Conservation (phyloP, 352 stramenopile genomes). For the Phytophthora vignae region DNA sequence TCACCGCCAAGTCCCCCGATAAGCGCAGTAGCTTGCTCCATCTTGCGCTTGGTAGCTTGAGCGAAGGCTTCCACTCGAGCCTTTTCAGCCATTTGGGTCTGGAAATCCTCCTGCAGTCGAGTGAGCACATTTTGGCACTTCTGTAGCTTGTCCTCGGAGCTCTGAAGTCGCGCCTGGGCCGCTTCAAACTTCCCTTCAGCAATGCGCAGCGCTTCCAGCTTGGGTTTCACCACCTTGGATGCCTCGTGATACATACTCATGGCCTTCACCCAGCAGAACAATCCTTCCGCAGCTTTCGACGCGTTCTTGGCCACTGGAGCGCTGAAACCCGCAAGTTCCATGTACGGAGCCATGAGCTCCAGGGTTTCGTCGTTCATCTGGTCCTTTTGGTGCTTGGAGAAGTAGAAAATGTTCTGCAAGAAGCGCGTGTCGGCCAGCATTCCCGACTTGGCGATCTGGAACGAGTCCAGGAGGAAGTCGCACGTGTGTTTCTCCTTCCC, state of each 20-base stretch:
- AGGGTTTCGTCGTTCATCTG: constrained; percentile 95
- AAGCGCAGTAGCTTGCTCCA: constrained; percentile 90
- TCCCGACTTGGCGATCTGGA: constrained; percentile 80
- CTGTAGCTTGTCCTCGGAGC: constrained; percentile 75
- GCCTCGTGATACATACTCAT: constrained; percentile 94
- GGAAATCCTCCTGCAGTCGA: constrained; percentile 86
- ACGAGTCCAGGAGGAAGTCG: constrained; percentile 89
- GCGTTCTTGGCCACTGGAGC: constrained; percentile 86
- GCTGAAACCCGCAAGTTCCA: constrained; percentile 88
- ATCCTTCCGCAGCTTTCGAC: constrained; percentile 89
- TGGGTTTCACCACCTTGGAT: constrained; percentile 94
- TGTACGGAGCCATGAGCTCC: constrained; percentile 92
- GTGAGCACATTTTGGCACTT: constrained; percentile 74
- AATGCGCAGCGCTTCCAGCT: constrained; percentile 91
- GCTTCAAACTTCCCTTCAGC: constrained; percentile 89
- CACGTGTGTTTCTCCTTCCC: constrained; percentile 91
- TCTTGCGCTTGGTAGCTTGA: constrained; percentile 84
- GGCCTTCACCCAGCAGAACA: constrained; percentile 92
- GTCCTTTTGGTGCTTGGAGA: constrained; percentile 92
- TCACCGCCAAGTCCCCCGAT: constrained; percentile 90
- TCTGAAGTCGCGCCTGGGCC: constrained; percentile 75
- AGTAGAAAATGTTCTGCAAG: constrained; percentile 91
- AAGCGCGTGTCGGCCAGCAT: constrained; percentile 92
- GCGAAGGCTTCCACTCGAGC: constrained; percentile 88
- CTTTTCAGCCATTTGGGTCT: constrained; percentile 91